phyloP scores from a whole-genome alignment of 192 early-diverging fungal species.

The Globomyces pollinis-pini region DNA sequence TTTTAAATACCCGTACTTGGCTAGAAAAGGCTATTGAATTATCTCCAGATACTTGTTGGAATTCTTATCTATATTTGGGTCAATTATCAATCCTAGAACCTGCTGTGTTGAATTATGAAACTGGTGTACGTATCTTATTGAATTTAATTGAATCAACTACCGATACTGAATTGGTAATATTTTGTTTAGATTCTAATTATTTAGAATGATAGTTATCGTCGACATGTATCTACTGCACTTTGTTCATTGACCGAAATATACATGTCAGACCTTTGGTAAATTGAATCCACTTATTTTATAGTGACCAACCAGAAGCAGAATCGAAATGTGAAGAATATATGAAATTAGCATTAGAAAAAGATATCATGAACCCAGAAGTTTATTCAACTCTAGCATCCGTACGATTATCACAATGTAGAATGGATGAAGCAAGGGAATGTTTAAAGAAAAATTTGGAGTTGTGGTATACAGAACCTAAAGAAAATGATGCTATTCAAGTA shows the following conservation, averaged over 20 bases:
- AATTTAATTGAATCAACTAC: conserved; percentile 23
- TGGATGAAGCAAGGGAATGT: conserved; percentile 66
- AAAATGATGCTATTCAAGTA: conserved; percentile 9
- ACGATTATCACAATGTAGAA: conserved; percentile 72
- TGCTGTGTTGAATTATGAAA: conserved; percentile 31
- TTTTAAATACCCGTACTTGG: conserved; percentile 28
- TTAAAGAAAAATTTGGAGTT: conserved; percentile 61
- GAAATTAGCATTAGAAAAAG: conserved; percentile 55
- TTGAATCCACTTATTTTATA: conserved; percentile 20
- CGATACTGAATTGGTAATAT: conserved; percentile 13
- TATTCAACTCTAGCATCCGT: conserved; percentile 87
- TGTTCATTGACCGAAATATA: conserved; percentile 96
- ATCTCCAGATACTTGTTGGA: conserved; percentile 57
- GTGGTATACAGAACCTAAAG: conserved; percentile 52
- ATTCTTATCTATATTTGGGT: conserved; percentile 79
- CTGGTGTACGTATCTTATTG: conserved; percentile 28
- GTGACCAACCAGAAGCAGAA: conserved; percentile 87
- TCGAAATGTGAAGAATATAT: conserved; percentile 69
- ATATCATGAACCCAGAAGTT: conserved; percentile 72
- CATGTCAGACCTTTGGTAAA: conserved; percentile 94
- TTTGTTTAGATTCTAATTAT: background rate
- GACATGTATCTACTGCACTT: conserved; percentile 74
- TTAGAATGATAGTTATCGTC: conserved; percentile 1
- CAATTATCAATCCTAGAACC: conserved; percentile 64
- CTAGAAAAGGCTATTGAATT: conserved; percentile 62